These are phyloP conservation scores for Backusella mclennaniae DNA, from an alignment of 192 early-diverging fungal species.

Conservation along the genomic window DNA sequence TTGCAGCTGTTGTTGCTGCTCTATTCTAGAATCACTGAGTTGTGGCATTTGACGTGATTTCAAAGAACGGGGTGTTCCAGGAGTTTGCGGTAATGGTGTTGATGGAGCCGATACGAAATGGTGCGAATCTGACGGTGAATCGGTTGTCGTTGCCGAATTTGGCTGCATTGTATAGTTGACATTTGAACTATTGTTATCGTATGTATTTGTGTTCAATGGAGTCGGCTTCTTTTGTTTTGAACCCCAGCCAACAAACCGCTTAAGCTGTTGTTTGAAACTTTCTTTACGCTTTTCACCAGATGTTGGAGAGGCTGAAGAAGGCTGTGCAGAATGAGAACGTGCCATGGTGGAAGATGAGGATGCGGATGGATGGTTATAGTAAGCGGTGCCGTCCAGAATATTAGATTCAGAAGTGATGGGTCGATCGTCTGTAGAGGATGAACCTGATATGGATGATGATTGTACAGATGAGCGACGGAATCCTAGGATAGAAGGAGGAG, in stretches of 20 bases:
- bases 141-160: neutral
- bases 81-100: slow-evolving; percentile 4
- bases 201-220: neutral
- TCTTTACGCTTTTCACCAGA: neutral
- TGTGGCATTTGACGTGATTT: slow-evolving; percentile 9
- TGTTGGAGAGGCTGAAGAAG: neutral
- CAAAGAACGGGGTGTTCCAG: slow-evolving; percentile 19
- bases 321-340: slow-evolving; percentile 11
- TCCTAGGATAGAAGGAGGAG: slow-evolving; percentile 14
- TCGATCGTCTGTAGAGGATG: slow-evolving; percentile 1
- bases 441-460: slow-evolving; percentile 11
- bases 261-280: slow-evolving; percentile 16
- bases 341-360: slow-evolving; percentile 13
- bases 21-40: neutral
- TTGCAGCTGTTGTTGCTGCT: neutral
- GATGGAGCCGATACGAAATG: slow-evolving; percentile 11
- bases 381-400: neutral
- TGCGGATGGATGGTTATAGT: neutral
- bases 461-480: slow-evolving; percentile 13
- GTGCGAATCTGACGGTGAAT: slow-evolving; percentile 12
- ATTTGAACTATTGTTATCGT: neutral
- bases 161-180: neutral
- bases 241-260: slow-evolving; percentile 20
- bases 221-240: slow-evolving; percentile 8
- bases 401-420: slow-evolving; percentile 1